Conservation (phyloP, 2,329 filamentous ascomycete species). For the Penicillium hordei region DNA sequence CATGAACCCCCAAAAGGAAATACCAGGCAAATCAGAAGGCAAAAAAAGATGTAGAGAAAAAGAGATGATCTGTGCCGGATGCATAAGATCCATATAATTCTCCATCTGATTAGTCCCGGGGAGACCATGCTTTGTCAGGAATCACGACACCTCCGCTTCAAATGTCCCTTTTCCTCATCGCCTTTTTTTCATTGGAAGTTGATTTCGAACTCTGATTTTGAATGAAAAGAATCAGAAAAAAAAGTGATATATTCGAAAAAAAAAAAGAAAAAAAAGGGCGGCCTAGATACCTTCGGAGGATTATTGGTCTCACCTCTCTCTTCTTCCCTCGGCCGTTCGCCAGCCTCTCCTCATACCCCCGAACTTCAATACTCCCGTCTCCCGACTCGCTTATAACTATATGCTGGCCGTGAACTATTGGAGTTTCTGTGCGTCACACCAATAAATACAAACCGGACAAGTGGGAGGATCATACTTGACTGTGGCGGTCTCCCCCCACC, state of each 20-base stretch:
- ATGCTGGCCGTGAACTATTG: slow-evolving; percentile 4
- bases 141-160: slow-evolving; percentile 27
- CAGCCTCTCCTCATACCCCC: slow-evolving; percentile 7
- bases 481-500: slow-evolving; percentile 3
- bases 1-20: neutral
- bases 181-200: slow-evolving; percentile 11
- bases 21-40: neutral
- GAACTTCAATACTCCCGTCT: slow-evolving; percentile 1
- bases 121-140: slow-evolving; percentile 29
- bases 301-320: slow-evolving; percentile 10
- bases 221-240: neutral
- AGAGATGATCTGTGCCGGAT: slow-evolving; percentile 4
- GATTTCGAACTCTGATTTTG: neutral
- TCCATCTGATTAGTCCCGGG: slow-evolving; percentile 21
- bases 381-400: neutral
- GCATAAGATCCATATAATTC: slow-evolving; percentile 6
- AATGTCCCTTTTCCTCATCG: slow-evolving; percentile 21
- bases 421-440: neutral
- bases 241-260: neutral
- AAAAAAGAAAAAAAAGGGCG: neutral
- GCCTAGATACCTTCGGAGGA: slow-evolving; percentile 3
- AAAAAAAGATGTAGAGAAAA: slow-evolving; percentile 3
- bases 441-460: neutral
- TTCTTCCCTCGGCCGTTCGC: slow-evolving; percentile 15
- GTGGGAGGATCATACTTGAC: slow-evolving; percentile 2